Evolutionary conservation across 768 basidiomycete genomes (phyloP).

Genomic region (Trametes punicea): DNA sequence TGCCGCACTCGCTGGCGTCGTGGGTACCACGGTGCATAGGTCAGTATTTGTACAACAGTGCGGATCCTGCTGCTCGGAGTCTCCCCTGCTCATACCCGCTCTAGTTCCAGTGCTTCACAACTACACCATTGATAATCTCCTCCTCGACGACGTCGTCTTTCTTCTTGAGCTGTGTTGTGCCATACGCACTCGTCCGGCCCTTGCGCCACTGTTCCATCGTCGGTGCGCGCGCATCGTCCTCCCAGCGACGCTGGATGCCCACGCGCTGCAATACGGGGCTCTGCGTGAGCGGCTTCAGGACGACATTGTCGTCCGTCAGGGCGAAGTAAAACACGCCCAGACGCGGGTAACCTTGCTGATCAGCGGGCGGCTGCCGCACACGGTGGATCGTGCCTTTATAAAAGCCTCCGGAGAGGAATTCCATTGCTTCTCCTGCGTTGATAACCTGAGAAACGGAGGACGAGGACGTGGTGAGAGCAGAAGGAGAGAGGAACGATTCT

Average conservation of each 20-base stretch:
- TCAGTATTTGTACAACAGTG: not conserved
- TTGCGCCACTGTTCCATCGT: conserved; percentile 32
- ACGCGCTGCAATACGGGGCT: conserved; percentile 33
- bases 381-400: conserved; percentile 38
- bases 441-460: conserved; percentile 32
- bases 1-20: not conserved
- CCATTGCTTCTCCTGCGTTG: conserved; percentile 35
- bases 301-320: conserved; percentile 31
- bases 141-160: conserved; percentile 47
- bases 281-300: conserved; percentile 28
- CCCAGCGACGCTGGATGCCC: conserved; percentile 29
- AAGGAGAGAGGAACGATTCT: not conserved
- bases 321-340: conserved; percentile 37
- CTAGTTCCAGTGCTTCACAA: conserved; percentile 57
- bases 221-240: conserved; percentile 27
- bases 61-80: not conserved
- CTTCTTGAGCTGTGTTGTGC: conserved; percentile 42
- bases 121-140: conserved; percentile 50
- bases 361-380: conserved; percentile 35
- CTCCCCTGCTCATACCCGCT: not conserved
- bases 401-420: conserved; percentile 36
- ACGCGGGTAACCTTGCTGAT: conserved; percentile 33
- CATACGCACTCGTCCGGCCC: conserved; percentile 41
- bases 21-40: not conserved
- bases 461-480: not conserved